phyloP scores from a whole-genome alignment of 768 basidiomycete species.

The Leccinum incarnatum region DNA sequence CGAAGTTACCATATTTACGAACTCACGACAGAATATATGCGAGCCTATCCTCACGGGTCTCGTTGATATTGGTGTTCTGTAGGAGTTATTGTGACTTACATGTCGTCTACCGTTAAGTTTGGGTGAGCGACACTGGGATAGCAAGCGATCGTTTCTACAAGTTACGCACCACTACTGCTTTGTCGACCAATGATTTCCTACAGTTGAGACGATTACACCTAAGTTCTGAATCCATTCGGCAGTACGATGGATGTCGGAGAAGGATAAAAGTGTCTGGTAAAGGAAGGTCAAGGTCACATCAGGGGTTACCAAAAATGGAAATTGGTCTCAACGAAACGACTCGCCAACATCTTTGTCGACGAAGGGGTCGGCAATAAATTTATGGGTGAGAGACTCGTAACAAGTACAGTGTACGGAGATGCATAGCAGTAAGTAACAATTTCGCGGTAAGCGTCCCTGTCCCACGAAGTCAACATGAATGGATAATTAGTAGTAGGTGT shows the following conservation, averaged over 20 bases:
- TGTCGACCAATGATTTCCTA: constrained; percentile 63
- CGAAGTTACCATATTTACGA: neutral
- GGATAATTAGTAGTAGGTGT: constrained; percentile 27
- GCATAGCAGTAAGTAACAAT: constrained; percentile 19
- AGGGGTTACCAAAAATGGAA: constrained; percentile 16
- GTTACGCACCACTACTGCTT: constrained; percentile 77
- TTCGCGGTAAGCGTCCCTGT: constrained; percentile 26
- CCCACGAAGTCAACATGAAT: constrained; percentile 30
- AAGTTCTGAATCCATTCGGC: constrained; percentile 67
- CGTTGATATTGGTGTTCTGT: neutral
- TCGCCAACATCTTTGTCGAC: neutral
- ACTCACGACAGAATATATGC: constrained; percentile 79
- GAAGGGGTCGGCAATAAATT: constrained; percentile 5
- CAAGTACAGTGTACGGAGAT: constrained; percentile 28
- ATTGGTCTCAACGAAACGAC: neutral
- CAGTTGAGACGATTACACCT: constrained; percentile 81
- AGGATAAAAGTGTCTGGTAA: neutral
- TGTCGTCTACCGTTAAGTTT: constrained; percentile 42
- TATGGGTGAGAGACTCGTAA: constrained; percentile 17
- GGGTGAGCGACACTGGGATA: neutral
- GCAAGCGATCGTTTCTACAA: neutral
- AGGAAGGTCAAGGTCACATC: neutral
- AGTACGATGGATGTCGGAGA: neutral
- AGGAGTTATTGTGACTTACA: constrained; percentile 36
- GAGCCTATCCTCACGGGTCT: constrained; percentile 50